A percentile compares a stretch with the other conserved stretches of the same genome.
Evolutionary conservation across 2,329 filamentous ascomycete genomes (phyloP).

Genomic region (Alternaria dauci): DNA sequence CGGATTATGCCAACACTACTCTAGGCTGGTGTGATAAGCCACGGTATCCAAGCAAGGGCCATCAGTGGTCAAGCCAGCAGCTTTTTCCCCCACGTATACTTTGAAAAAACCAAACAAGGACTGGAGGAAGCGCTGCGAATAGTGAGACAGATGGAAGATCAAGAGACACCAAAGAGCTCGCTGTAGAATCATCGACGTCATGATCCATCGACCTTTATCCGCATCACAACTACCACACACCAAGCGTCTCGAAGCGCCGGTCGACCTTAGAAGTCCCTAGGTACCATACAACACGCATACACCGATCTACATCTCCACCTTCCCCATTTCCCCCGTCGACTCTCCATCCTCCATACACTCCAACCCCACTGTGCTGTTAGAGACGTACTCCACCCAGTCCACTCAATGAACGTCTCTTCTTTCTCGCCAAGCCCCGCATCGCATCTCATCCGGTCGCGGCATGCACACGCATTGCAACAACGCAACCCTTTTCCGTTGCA

Average conservation of each 20-base stretch:
- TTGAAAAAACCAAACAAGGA: conserved; percentile 44
- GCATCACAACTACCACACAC: neutral
- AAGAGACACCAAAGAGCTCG: conserved; percentile 33
- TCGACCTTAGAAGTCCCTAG: neutral
- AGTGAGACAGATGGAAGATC: conserved; percentile 39
- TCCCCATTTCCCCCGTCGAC: neutral
- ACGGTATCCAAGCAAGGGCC: conserved; percentile 48
- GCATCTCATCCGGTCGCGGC: neutral
- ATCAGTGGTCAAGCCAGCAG: conserved; percentile 49
- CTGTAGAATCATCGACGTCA: conserved; percentile 21
- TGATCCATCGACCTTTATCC: neutral
- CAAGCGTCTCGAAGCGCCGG: neutral
- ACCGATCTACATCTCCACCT: neutral
- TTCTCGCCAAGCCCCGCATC: conserved; percentile 6
- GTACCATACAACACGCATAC: conserved; percentile 2
- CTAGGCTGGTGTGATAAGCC: conserved; percentile 46
- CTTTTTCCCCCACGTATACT: conserved; percentile 48
- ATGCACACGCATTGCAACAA: neutral
- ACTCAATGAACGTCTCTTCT: neutral
- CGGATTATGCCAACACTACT: neutral
- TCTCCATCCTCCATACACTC: neutral
- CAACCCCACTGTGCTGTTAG: neutral
- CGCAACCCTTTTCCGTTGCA: neutral
- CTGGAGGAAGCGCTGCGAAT: conserved; percentile 40
- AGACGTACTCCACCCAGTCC: neutral